These are phyloP conservation scores for Apophysomyces trapeziformis DNA, from an alignment of 371 early-diverging fungal species.

Conservation along the genomic window DNA sequence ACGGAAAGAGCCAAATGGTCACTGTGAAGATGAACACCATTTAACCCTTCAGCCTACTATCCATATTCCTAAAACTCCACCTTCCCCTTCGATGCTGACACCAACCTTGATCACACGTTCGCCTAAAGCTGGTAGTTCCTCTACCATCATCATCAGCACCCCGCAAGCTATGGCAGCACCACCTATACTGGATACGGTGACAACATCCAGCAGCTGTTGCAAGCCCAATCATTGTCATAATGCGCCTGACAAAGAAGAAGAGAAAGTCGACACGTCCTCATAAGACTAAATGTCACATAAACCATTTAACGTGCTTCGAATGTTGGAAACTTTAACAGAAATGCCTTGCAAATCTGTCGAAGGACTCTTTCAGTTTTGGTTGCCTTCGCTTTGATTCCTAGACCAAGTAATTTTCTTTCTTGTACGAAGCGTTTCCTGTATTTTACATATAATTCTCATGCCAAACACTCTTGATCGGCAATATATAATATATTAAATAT, in stretches of 20 bases:
- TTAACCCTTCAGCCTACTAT: constrained; percentile 29
- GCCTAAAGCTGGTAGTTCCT: constrained; percentile 22
- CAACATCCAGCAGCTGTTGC: constrained; percentile 33
- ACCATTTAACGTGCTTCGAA: too few species aligned
- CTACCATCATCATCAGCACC: constrained; percentile 32
- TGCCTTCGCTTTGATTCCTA: too few species aligned
- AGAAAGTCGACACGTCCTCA: not conserved
- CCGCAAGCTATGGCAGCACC: constrained; percentile 44
- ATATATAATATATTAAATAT: too few species aligned
- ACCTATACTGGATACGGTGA: constrained; percentile 42
- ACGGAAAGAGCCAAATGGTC: constrained; percentile 11
- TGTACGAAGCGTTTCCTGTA: too few species aligned
- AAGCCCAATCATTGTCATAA: constrained; percentile 9
- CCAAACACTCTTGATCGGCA: too few species aligned
- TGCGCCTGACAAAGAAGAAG: not conserved
- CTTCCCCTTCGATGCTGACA: constrained; percentile 13
- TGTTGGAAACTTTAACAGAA: not conserved
- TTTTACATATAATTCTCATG: too few species aligned
- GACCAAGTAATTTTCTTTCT: too few species aligned
- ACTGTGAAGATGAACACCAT: constrained; percentile 18
- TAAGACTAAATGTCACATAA: not conserved
- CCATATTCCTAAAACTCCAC: constrained; percentile 14
- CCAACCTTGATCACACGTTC: constrained; percentile 14
- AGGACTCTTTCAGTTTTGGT: too few species aligned
- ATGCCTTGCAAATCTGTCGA: not conserved